Percentiles rank a stretch among this genome's conserved stretches.
Evolutionary conservation across 2,329 filamentous ascomycete genomes (phyloP).

Genomic region (Penicillium sp.): DNA sequence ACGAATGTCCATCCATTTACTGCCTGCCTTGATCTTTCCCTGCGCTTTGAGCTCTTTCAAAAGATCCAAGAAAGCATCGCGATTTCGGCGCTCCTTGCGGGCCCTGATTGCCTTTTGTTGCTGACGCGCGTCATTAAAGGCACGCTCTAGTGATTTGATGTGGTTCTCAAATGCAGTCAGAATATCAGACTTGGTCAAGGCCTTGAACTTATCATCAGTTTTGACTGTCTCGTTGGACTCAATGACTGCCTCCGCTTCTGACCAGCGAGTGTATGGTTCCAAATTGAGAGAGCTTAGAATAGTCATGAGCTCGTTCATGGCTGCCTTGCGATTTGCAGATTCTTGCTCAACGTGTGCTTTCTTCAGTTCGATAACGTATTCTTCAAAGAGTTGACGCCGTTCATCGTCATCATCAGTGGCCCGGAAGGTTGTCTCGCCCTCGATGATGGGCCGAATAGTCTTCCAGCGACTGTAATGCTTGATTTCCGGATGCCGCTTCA

Average conservation of each 20-base stretch:
- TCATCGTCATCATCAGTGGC: conserved; percentile 83
- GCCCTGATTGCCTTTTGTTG: conserved; percentile 75
- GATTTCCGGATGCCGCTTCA: conserved; percentile 93
- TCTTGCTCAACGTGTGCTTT: conserved; percentile 74
- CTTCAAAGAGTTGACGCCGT: conserved; percentile 83
- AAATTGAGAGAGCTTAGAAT: conserved; percentile 74
- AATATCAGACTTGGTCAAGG: conserved; percentile 81
- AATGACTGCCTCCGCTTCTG: conserved; percentile 77
- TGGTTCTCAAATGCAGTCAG: conserved; percentile 91
- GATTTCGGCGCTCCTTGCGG: conserved; percentile 74
- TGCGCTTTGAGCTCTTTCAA: conserved; percentile 66
- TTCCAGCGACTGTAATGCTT: conserved; percentile 97
- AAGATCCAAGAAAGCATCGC: conserved; percentile 72
- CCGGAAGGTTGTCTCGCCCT: conserved; percentile 91
- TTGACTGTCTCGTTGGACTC: conserved; percentile 71
- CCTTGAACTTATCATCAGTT: conserved; percentile 75
- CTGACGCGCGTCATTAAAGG: conserved; percentile 86
- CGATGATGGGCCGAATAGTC: conserved; percentile 87
- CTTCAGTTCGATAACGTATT: conserved; percentile 81
- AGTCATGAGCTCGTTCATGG: conserved; percentile 74
- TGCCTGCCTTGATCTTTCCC: conserved; percentile 80
- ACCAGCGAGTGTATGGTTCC: conserved; percentile 92
- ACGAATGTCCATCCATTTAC: conserved; percentile 81
- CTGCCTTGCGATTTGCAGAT: conserved; percentile 64
- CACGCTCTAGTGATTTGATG: conserved; percentile 84